These are phyloP conservation scores for Dujonia santamariae DNA, from an alignment of 1,139 yeast species.

Conservation along the genomic window DNA sequence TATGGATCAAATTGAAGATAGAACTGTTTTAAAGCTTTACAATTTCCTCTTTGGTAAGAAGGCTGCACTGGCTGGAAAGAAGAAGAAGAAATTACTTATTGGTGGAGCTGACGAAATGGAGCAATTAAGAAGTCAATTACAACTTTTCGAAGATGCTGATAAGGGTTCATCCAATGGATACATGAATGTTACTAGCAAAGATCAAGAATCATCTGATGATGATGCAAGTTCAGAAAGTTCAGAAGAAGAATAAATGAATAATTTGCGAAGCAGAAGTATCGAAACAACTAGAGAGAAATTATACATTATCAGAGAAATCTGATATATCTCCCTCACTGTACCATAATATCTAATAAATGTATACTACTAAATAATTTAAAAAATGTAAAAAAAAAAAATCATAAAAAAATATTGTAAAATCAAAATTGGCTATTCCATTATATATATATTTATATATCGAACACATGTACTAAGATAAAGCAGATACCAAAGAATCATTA, in stretches of 20 bases:
- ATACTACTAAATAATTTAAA: no score
- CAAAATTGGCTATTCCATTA: no score
- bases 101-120: conserved; percentile 79
- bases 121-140: conserved; percentile 77
- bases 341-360: no score
- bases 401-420: no score
- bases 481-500: no score
- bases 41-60: conserved; percentile 69
- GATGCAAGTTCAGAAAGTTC: conserved; percentile 55
- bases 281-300: no score
- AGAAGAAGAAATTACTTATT: conserved; percentile 56
- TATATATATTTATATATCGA: no score
- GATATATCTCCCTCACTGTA: no score
- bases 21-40: conserved; percentile 79
- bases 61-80: conserved; percentile 31
- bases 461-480: no score
- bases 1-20: conserved; percentile 88
- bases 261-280: no score
- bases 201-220: conserved; percentile 43
- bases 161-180: conserved; percentile 19
- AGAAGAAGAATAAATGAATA: conserved; percentile 52
- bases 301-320: no score
- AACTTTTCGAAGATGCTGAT: conserved; percentile 62
- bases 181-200: conserved; percentile 29
- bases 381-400: no score